Conservation (phyloP, 2,329 filamentous ascomycete species). For the Arthrinium puccinioides region DNA sequence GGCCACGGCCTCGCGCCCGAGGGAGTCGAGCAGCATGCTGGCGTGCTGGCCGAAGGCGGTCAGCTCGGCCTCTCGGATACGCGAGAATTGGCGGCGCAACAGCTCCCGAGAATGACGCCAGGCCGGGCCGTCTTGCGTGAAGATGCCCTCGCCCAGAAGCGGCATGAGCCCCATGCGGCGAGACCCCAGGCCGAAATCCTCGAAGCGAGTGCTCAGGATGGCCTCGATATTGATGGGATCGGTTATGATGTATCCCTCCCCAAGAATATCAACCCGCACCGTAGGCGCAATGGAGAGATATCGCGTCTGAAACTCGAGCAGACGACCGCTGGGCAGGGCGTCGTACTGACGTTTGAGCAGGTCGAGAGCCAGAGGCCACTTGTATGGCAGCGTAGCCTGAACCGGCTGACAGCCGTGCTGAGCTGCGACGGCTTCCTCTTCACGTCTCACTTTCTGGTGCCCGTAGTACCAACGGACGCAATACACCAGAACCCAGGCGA, state of each 20-base stretch:
- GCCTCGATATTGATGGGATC: constrained; percentile 22
- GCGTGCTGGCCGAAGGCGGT: constrained; percentile 3
- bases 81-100: constrained; percentile 17
- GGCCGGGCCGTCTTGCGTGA: constrained; percentile 22
- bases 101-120: constrained; percentile 25
- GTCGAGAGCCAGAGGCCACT: constrained; percentile 13
- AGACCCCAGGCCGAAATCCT: constrained; percentile 18
- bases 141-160: constrained; percentile 26
- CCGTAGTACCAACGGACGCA: background rate
- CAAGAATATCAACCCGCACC: constrained; percentile 7
- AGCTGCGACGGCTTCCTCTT: constrained; percentile 5
- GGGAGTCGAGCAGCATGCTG: background rate
- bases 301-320: constrained; percentile 8
- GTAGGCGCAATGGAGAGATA: constrained; percentile 9
- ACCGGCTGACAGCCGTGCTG: constrained; percentile 11
- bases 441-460: background rate
- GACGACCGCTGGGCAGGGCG: constrained; percentile 4
- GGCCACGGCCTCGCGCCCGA: background rate
- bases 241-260: constrained; percentile 9
- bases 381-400: constrained; percentile 9
- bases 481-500: background rate
- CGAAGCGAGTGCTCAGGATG: constrained; percentile 17
- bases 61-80: constrained; percentile 7
- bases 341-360: constrained; percentile 11
- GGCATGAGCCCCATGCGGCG: constrained; percentile 15